Percentiles rank a stretch among this genome's conserved stretches.
phyloP scores from a whole-genome alignment of 129 eudicot genomes.

The Solidago caesia region DNA sequence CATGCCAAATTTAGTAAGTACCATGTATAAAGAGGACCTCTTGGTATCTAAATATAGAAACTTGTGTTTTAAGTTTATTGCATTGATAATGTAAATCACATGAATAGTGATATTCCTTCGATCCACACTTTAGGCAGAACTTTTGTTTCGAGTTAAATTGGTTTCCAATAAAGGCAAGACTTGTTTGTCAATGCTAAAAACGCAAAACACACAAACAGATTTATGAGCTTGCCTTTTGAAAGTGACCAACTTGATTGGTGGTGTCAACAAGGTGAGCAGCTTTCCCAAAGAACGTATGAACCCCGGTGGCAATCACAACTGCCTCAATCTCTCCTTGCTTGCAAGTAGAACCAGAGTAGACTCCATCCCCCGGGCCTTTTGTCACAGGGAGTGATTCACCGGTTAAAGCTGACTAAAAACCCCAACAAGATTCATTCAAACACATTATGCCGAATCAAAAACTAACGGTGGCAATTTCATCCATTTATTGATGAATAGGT shows the following conservation, averaged over 20 bases:
- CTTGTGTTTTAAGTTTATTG: too few species aligned
- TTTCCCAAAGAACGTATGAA: constrained; percentile 76
- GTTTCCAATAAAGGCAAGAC: not conserved
- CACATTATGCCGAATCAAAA: not conserved
- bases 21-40: not conserved
- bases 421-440: not conserved
- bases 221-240: constrained; percentile 34
- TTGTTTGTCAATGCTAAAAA: not conserved
- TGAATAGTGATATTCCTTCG: too few species aligned
- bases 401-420: constrained; percentile 18
- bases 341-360: constrained; percentile 16
- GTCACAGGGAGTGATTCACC: constrained; percentile 24
- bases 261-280: constrained; percentile 91
- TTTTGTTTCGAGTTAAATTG: not conserved
- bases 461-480: not conserved
- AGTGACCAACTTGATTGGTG: constrained; percentile 85
- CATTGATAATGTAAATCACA: too few species aligned
- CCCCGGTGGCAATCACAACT: constrained; percentile 77
- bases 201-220: not conserved
- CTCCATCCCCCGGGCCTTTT: constrained; percentile 16
- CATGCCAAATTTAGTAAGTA: not conserved
- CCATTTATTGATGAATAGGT: not conserved
- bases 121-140: too few species aligned
- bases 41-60: not conserved
- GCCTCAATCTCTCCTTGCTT: constrained; percentile 76